Percentiles rank a stretch among this genome's conserved stretches.
phyloP scores from a whole-genome alignment of 805 yeast genomes.

The Ogataea zsoltii region DNA sequence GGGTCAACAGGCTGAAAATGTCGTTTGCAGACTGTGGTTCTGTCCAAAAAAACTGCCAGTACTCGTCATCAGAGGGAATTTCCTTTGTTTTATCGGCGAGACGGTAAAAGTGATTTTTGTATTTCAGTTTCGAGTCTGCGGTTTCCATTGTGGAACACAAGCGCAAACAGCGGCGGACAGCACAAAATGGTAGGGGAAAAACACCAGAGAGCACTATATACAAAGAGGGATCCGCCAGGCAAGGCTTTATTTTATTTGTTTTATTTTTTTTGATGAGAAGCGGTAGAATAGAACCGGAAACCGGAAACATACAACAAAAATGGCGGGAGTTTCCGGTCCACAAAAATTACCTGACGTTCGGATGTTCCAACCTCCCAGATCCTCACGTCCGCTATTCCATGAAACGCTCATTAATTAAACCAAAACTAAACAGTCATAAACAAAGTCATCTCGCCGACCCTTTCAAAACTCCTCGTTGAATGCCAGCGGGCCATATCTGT shows the following conservation, averaged over 20 bases:
- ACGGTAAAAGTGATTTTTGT: constrained; percentile 60
- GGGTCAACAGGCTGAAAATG: constrained; percentile 55
- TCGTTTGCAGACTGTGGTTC: constrained; percentile 55
- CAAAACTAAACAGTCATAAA: background rate
- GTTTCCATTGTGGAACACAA: constrained; percentile 55
- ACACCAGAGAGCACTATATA: too few relatives aligned
- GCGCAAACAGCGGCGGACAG: too few relatives aligned
- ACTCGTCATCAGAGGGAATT: constrained; percentile 36
- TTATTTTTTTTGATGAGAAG: too few relatives aligned
- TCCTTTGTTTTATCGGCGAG: constrained; percentile 49
- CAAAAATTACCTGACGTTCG: too few relatives aligned
- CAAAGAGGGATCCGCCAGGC: background rate
- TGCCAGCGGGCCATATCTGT: constrained; percentile 45
- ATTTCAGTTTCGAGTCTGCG: constrained; percentile 64
- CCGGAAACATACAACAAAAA: background rate
- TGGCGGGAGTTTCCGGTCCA: too few relatives aligned
- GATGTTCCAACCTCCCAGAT: too few relatives aligned
- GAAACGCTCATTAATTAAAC: too few relatives aligned
- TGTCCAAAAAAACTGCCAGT: constrained; percentile 48
- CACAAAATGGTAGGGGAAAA: too few relatives aligned
- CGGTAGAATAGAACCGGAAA: too few relatives aligned
- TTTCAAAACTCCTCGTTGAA: constrained; percentile 51
- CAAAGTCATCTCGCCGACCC: background rate
- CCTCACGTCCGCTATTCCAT: too few relatives aligned
- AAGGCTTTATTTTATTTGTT: too few relatives aligned